Evolutionary conservation across 495 filamentous ascomycete species (phyloP), one percentile per base, ranked within the genome.

Genomic region (Hypoxylon subgilvum): DNA sequence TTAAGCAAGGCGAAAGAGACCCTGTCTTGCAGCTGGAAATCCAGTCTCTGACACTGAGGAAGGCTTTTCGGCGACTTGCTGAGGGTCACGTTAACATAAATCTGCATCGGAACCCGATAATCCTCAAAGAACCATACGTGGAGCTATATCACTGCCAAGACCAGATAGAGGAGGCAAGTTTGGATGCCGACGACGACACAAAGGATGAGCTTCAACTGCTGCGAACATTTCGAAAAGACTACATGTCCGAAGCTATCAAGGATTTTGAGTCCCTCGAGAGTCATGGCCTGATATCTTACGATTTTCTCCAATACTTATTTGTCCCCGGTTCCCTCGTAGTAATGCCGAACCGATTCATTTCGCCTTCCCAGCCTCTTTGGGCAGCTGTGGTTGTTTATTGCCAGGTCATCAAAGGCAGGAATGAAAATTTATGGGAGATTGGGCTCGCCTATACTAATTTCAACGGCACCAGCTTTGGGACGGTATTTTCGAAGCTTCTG

Each of bases 141-240:
- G 40, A 43, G 25, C 3, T 43, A 4, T 43, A 43, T 27, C 40
- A 43, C 10, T 43, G 40, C 40, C 40, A 25, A 10, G 40, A 43
- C 4, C 40, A 43, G 25, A 43, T 43, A 5, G 21, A 43, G 40
- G 21, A 43, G 21, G 40, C 19, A 6, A n/a, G 23, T 5, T 5
- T n/a, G 25, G 13, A 43, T 43, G 40, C 40, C 40, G 25, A 23
- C 40, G 40, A 43, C 19, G 40, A 2, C 19, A 13, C 27, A 10
- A 43, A 28, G 40, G 25, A 43, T 27, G 40, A 43, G 40, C 40
- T 43, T 43, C 40, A 14, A 12, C 40, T 43, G 6, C 40, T 43
- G 1, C 21, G 27, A 27, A 28, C 12, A 12, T 43, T 43, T 28
- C 40, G 21, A 43, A 25, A 28, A 25, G 40, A 43, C 13, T 43